Evolutionary conservation across 2,329 filamentous ascomycete genomes (phyloP), one percentile per base, ranked within the genome.

Genomic region (Dothideomycetes sp.): DNA sequence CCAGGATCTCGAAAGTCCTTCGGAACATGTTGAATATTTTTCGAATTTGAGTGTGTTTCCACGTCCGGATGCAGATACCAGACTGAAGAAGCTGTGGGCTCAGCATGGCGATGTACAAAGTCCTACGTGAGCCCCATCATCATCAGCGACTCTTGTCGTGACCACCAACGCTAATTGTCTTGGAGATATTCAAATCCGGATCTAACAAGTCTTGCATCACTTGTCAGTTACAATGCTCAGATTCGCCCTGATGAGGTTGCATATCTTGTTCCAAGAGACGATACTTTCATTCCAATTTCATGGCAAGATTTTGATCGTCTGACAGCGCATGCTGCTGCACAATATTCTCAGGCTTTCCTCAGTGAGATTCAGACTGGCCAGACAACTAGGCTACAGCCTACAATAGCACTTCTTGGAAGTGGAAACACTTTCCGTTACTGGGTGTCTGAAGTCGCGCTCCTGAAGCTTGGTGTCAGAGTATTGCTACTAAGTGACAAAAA

Each of bases 401-500:
- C 55, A 2, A 36, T 58, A 16, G 55, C 48, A 8, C 42, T 58
- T 2, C 47, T 58, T 33, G 55, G 53, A 2, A 41, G 32, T 22
- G 55, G 54, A 11, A 53, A 41, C 24, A 52, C 48, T 2, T 31
- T 57, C 5, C 50, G 54, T 30, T 57, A 57, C 36, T 53, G 55
- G 34, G 51, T 52, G 34, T 53, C 54, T 3, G 42, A 55, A 32
- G 37, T 58, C 10, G 54, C 55, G 17, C 48, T 58, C 7, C 52
- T 53, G 19, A 57, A 57, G 36, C 44, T 58, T 17, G 51, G 51
- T 27, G 43, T 56, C 12, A 47, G 54, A 31, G 46, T 57, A 1
- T 42, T 57, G 12, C 46, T 57, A 3, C 40, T 57, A 12, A 54
- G 53, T 5, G 51, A 54, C 32, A 53, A 51, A 10, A 56, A 56